Evolutionary conservation across 257 asterid genomes (phyloP).

Genomic region (Misopates orontium): DNA sequence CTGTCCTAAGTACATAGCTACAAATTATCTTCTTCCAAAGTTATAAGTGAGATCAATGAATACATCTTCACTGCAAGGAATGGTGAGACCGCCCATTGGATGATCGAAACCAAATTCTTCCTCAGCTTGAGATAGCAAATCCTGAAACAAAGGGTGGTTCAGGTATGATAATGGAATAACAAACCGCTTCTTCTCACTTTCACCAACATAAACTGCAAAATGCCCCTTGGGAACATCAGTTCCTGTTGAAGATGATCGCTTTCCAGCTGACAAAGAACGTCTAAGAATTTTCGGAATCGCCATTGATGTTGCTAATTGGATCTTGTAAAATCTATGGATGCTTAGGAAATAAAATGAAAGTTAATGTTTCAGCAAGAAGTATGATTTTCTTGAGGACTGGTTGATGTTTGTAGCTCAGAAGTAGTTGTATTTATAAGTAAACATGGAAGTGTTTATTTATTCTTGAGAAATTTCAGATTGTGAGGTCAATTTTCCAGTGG

Average conservation of each 20-base stretch:
- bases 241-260: constrained; percentile 17
- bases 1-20: no score
- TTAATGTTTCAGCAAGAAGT: no score
- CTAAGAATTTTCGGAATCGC: constrained; percentile 25
- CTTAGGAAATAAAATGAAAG: no score
- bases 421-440: no score
- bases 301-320: constrained; percentile 4
- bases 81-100: constrained; percentile 37
- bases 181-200: constrained; percentile 20
- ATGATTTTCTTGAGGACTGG: no score
- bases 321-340: background rate
- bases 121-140: constrained; percentile 27
- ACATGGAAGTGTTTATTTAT: no score
- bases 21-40: background rate
- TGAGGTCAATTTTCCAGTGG: no score
- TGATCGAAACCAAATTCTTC: constrained; percentile 28
- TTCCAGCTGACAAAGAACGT: constrained; percentile 31
- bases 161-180: constrained; percentile 25
- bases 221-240: constrained; percentile 39
- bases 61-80: constrained; percentile 29
- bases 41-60: constrained; percentile 27
- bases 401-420: no score
- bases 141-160: constrained; percentile 30
- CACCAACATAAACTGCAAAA: constrained; percentile 35
- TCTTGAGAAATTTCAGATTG: no score